These are phyloP conservation scores for Lactuca saligna DNA, from an alignment of 129 eudicot genomes.

Conservation along the genomic window DNA sequence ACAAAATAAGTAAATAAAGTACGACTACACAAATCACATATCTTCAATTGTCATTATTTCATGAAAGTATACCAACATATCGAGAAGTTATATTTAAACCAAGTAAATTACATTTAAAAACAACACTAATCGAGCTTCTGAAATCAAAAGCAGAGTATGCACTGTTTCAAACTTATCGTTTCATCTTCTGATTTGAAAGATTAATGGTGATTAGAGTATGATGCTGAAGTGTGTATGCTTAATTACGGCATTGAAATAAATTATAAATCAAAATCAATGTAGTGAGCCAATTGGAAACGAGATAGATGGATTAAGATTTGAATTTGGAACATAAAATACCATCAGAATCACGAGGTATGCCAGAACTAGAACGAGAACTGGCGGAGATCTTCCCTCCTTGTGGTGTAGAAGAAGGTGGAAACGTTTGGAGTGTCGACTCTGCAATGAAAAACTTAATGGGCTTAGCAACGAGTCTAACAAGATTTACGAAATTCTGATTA, in stretches of 20 bases:
- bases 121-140: slow-evolving; percentile 4
- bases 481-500: background rate
- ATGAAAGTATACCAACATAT: background rate
- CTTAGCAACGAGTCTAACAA: background rate
- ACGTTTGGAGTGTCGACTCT: slow-evolving; percentile 74
- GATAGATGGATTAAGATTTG: slow-evolving; percentile 1
- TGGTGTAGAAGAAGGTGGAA: slow-evolving; percentile 69
- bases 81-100: background rate
- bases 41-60: background rate
- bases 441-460: slow-evolving; percentile 11
- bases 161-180: background rate
- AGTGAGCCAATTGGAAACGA: background rate
- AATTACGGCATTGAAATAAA: slow-evolving; percentile 3
- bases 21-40: too few species aligned
- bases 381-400: slow-evolving; percentile 81
- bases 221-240: background rate
- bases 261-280: background rate
- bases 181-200: slow-evolving; percentile 4
- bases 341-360: slow-evolving; percentile 81
- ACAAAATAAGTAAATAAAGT: background rate
- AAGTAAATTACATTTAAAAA: background rate
- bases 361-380: slow-evolving; percentile 52
- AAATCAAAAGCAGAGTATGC: background rate
- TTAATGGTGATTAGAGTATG: background rate
- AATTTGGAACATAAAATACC: slow-evolving; percentile 43